Conservation (phyloP, 2,329 filamentous ascomycete genomes). For the Endoconidiophora laricicola region DNA sequence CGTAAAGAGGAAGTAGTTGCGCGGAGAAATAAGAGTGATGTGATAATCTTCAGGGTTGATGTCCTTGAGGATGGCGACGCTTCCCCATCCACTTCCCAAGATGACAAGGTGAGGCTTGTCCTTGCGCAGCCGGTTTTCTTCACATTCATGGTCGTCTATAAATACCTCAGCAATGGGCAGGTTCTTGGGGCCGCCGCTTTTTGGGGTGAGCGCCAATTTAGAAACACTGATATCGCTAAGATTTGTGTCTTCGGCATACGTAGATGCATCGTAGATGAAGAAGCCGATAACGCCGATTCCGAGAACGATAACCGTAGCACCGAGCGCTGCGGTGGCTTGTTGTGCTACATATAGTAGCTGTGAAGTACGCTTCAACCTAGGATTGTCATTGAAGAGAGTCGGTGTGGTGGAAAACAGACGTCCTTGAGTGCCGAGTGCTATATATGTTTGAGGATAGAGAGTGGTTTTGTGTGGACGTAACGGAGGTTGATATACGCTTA, state of each 20-base stretch:
- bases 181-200: slow-evolving; percentile 81
- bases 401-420: slow-evolving; percentile 3
- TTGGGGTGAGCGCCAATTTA: slow-evolving; percentile 62
- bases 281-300: slow-evolving; percentile 60
- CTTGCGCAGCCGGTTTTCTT: slow-evolving; percentile 52
- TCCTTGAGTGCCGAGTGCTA: background rate
- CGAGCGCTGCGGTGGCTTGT: slow-evolving; percentile 53
- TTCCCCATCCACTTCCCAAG: slow-evolving; percentile 87
- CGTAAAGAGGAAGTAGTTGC: slow-evolving; percentile 95
- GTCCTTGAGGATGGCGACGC: slow-evolving; percentile 79
- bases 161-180: slow-evolving; percentile 76
- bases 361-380: slow-evolving; percentile 23
- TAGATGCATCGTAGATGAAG: slow-evolving; percentile 86
- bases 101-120: slow-evolving; percentile 88
- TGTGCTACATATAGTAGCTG: slow-evolving; percentile 43
- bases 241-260: slow-evolving; percentile 58
- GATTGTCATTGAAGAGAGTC: no score
- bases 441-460: no score
- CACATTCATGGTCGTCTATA: slow-evolving; percentile 74
- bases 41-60: slow-evolving; percentile 86
- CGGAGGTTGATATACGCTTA: no score
- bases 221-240: slow-evolving; percentile 68
- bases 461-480: no score
- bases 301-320: slow-evolving; percentile 57
- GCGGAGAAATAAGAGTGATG: slow-evolving; percentile 83